phyloP scores from a whole-genome alignment of 2,329 filamentous ascomycete species.

The Raffaelea ambrosiae region DNA sequence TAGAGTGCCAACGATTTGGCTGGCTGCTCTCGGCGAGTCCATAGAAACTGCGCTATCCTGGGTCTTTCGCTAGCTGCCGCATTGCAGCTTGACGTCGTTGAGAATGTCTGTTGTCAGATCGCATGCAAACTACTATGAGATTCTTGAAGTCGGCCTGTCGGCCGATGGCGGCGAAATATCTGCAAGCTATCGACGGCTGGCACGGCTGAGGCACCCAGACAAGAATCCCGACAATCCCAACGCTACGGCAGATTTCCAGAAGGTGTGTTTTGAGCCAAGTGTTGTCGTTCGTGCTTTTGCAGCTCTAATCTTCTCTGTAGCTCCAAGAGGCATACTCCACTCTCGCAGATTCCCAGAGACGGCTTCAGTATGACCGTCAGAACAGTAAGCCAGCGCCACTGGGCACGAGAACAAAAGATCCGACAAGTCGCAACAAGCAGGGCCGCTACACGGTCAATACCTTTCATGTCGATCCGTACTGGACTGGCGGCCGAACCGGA shows the following conservation, averaged over 20 bases:
- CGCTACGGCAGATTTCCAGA: conserved; percentile 17
- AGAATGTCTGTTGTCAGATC: too few relatives aligned
- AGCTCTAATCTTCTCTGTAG: conserved; percentile 1
- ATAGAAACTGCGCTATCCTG: too few relatives aligned
- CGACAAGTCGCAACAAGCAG: too few relatives aligned
- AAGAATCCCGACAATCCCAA: conserved; percentile 15
- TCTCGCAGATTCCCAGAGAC: conserved; percentile 10
- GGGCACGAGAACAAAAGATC: too few relatives aligned
- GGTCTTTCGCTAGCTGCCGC: too few relatives aligned
- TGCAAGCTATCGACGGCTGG: conserved; percentile 16
- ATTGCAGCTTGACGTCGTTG: too few relatives aligned
- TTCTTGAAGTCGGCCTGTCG: conserved; percentile 12
- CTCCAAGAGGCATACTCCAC: conserved; percentile 16
- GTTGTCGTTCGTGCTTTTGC: too few relatives aligned
- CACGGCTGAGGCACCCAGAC: conserved; percentile 16
- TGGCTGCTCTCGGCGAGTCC: too few relatives aligned
- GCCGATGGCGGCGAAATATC: conserved; percentile 10
- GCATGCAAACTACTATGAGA: conserved; percentile 14
- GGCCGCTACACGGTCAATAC: not conserved
- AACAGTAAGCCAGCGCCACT: too few relatives aligned
- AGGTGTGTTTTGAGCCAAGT: too few relatives aligned
- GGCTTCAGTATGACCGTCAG: conserved; percentile 8
- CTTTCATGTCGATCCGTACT: not conserved
- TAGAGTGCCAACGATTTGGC: too few relatives aligned
- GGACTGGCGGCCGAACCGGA: too few relatives aligned